Conservation (phyloP, 208 protist species). For the Trypanosoma theileri region DNA sequence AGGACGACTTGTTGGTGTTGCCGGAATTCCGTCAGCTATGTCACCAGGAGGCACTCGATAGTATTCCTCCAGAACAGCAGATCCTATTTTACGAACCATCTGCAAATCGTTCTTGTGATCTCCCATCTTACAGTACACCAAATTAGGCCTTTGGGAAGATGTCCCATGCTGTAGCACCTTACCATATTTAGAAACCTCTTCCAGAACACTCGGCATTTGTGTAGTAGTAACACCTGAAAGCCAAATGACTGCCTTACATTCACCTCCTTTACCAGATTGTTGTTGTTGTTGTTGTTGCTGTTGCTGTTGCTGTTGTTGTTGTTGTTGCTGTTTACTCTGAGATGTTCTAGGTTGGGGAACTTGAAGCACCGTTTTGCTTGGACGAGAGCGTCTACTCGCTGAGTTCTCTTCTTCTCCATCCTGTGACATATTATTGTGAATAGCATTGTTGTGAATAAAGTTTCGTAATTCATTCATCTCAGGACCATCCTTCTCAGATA, state of each 20-base stretch:
- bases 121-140: constrained; percentile 27
- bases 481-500: constrained; percentile 21
- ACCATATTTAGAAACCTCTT: constrained; percentile 25
- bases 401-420: constrained; percentile 26
- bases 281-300: constrained; percentile 36
- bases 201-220: constrained; percentile 15
- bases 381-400: constrained; percentile 12
- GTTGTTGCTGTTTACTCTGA: constrained; percentile 35
- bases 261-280: constrained; percentile 27
- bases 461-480: constrained; percentile 31
- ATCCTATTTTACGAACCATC: constrained; percentile 25
- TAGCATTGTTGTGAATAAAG: constrained; percentile 38
- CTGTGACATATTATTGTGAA: constrained; percentile 29
- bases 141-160: constrained; percentile 18
- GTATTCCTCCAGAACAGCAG: constrained; percentile 22
- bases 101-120: constrained; percentile 28
- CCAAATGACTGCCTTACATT: constrained; percentile 29
- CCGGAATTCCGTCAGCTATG: constrained; percentile 16
- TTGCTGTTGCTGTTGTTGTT: constrained; percentile 34
- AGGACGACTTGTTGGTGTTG: not conserved
- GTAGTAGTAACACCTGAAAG: constrained; percentile 19
- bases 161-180: constrained; percentile 28
- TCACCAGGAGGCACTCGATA: constrained; percentile 21
- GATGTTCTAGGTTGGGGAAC: constrained; percentile 69
- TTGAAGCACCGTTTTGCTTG: constrained; percentile 31